A percentile compares a stretch with the other conserved stretches of the same genome.
These are phyloP conservation scores for Albifimbria verrucaria DNA, from an alignment of 2,329 filamentous ascomycete species.

Conservation along the genomic window DNA sequence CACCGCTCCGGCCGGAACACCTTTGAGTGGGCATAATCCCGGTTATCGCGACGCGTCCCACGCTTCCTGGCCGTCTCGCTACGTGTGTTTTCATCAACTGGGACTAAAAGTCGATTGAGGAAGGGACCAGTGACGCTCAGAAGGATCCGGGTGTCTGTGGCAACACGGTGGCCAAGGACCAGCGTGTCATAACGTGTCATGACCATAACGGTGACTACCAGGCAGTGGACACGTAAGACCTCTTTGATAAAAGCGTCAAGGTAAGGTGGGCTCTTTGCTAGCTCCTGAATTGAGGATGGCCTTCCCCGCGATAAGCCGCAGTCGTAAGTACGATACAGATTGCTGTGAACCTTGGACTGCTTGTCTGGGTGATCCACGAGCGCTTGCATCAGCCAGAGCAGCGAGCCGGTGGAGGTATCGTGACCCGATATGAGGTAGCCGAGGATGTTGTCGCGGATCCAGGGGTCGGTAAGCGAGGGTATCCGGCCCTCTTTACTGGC, in stretches of 20 bases:
- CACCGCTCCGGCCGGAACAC: not conserved
- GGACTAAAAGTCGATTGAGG: slow-evolving; percentile 6
- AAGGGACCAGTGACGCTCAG: slow-evolving; percentile 14
- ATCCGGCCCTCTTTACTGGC: slow-evolving; percentile 20
- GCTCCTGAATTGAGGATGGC: slow-evolving; percentile 16
- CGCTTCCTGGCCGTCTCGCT: not conserved
- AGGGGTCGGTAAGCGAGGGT: slow-evolving; percentile 17
- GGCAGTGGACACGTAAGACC: slow-evolving; percentile 20
- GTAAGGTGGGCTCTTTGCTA: slow-evolving; percentile 17
- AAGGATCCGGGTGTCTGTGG: slow-evolving; percentile 21
- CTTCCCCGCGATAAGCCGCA: slow-evolving; percentile 8
- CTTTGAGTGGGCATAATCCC: not conserved
- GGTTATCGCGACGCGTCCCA: not conserved
- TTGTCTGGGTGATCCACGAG: slow-evolving; percentile 5
- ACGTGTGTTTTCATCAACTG: not conserved
- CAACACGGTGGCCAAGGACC: slow-evolving; percentile 19
- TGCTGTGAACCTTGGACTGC: not conserved
- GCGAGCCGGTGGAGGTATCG: slow-evolving; percentile 7
- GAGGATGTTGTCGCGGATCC: slow-evolving; percentile 17
- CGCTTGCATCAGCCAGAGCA: slow-evolving; percentile 6
- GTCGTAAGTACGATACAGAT: slow-evolving; percentile 9
- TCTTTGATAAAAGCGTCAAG: slow-evolving; percentile 28
- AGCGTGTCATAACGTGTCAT: slow-evolving; percentile 17
- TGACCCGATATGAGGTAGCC: slow-evolving; percentile 11
- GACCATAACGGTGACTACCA: slow-evolving; percentile 15